These are phyloP conservation scores for Hymenoscyphus fraxineus DNA, from an alignment of 2,329 filamentous ascomycete genomes.

Conservation along the genomic window DNA sequence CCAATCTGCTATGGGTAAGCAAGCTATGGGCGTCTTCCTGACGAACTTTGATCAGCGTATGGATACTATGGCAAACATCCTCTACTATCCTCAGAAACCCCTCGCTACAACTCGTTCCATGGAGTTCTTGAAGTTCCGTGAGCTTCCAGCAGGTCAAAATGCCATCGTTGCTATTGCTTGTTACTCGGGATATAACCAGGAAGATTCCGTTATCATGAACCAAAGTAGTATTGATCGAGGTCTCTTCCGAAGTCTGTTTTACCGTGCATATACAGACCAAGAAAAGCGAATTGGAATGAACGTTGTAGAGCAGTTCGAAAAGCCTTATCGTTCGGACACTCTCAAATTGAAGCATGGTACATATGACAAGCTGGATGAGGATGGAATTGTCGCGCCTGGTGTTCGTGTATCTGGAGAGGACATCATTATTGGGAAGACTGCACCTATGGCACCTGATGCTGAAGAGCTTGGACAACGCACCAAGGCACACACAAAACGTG, in stretches of 20 bases:
- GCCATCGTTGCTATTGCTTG: conserved; percentile 96
- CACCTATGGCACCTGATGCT: conserved; percentile 85
- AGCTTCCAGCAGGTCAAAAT: conserved; percentile 94
- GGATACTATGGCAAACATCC: conserved; percentile 99
- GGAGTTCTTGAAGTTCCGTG: conserved; percentile 98
- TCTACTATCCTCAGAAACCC: conserved; percentile 98
- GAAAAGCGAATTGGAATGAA: conserved; percentile 96
- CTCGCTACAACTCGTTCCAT: conserved; percentile 94
- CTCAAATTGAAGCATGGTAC: conserved; percentile 90
- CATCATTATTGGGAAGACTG: conserved; percentile 98
- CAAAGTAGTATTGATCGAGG: conserved; percentile 98
- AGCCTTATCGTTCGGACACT: conserved; percentile 83
- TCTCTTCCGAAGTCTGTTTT: conserved; percentile 95
- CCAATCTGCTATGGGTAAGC: conserved; percentile 99
- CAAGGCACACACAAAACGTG: conserved; percentile 84
- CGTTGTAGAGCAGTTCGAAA: conserved; percentile 91
- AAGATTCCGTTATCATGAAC: conserved; percentile 99
- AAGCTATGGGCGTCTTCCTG: conserved; percentile 98
- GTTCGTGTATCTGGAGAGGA: conserved; percentile 95
- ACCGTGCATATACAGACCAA: conserved; percentile 93
- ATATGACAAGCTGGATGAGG: conserved; percentile 95
- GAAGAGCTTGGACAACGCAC: conserved; percentile 92
- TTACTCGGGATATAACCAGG: conserved; percentile 98
- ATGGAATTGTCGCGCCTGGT: conserved; percentile 90
- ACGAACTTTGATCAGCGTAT: conserved; percentile 96